Base-by-base conservation (phyloP, 139 green algal genomes). In the Mesostigma viride region DNA sequence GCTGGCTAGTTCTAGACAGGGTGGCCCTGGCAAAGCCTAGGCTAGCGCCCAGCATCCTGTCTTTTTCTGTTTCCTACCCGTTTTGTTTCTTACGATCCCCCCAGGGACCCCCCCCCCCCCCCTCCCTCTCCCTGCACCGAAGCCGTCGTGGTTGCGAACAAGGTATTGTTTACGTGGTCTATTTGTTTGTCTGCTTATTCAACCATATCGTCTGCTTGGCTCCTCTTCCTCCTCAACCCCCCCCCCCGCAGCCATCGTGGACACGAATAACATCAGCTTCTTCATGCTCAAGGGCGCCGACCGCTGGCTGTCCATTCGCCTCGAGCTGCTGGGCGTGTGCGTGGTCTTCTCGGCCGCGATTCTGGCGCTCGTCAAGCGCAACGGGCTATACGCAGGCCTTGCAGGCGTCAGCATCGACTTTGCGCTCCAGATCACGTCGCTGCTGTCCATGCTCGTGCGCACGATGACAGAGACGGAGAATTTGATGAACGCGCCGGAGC, bases 391-490 rank as follows among this genome's bases (percentile, higher is more conserved):
- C 34, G 72, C 88, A 0, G 89, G 89, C 1, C 72, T 95, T 48
- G 87, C 84, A 4, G 89, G 89, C 1, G 74, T 96, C 46, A 86
- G 84, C 5, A 77, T 96, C 67, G 92, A 87, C 4, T 79, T 64
- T 6, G 87, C 89, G 3, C 79, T 94, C 14, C 83, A 84, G 35
- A 72, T 91, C 57, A 94, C 87, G 32, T 81, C 83, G 56, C 75
- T 91, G 30, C 77, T 91, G 64, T 87, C 84, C 60, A 94, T 88
- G 88, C 75, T 89, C 76, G 85, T 95, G 59, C 70, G 89, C 1
- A 79, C 88, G 74, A 81, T 73, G 32, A 89, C 88, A 1, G 85
- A 95, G 70, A 78, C 93, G 48, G 88, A 95, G 73, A 77, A 81
- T 28, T n/a, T 57, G 27, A 76, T 86, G 35, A 82, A 81, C 74